Evolutionary conservation across 345 rosid species (phyloP).

Genomic region (Murraya koenigii): DNA sequence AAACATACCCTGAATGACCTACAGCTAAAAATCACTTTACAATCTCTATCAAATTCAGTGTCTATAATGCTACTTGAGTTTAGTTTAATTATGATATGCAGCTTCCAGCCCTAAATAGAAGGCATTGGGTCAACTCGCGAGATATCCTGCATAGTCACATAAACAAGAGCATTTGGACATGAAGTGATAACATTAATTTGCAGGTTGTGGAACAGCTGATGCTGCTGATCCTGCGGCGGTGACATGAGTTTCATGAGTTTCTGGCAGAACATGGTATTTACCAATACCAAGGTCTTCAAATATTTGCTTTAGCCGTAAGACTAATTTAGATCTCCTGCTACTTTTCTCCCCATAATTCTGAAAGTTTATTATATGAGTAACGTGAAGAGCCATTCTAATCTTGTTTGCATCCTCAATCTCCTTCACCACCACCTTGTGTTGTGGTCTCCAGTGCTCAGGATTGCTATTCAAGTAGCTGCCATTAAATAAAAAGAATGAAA

Average conservation of each 20-base stretch:
- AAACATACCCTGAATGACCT: too few species aligned
- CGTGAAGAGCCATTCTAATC: conserved; percentile 58
- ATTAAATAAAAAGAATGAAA: too few species aligned
- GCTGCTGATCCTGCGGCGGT: conserved; percentile 28
- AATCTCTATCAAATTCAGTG: neutral
- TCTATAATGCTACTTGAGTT: too few species aligned
- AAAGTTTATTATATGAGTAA: conserved; percentile 65
- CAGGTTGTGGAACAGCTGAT: neutral
- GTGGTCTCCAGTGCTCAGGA: conserved; percentile 57
- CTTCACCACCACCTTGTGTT: conserved; percentile 48
- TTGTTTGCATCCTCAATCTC: conserved; percentile 72
- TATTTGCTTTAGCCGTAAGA: conserved; percentile 49
- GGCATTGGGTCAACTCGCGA: too few species aligned
- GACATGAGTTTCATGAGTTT: conserved; percentile 51
- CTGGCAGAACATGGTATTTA: conserved; percentile 58
- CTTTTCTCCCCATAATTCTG: conserved; percentile 56
- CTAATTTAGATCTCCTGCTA: conserved; percentile 55
- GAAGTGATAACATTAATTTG: neutral
- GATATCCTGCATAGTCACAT: neutral
- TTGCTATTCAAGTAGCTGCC: conserved; percentile 69
- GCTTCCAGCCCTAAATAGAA: too few species aligned
- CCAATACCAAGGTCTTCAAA: conserved; percentile 53
- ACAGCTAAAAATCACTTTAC: neutral
- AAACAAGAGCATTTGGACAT: too few species aligned
- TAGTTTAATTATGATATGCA: too few species aligned